A percentile compares a stretch with the other conserved stretches of the same genome.
phyloP scores from a whole-genome alignment of 2,329 filamentous ascomycete genomes.

The Fusarium newnesense region DNA sequence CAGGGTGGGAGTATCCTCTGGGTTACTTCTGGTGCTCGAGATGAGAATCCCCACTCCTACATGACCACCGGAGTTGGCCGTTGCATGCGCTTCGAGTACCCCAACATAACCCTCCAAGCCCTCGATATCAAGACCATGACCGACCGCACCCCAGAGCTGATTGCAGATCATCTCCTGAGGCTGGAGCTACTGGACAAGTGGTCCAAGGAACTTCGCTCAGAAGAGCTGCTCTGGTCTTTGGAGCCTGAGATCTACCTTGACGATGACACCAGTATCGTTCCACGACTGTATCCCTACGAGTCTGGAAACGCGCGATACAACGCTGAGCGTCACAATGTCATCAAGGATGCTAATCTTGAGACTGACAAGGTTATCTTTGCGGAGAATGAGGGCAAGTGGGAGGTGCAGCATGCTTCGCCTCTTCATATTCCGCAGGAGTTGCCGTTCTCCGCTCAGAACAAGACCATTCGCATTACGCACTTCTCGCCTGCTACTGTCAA shows the following conservation, averaged over 20 bases:
- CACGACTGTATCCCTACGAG: background rate
- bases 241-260: conserved; percentile 2
- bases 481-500: background rate
- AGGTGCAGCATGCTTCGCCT: background rate
- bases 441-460: rapidly evolving
- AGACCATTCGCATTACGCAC: background rate
- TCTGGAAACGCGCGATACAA: background rate
- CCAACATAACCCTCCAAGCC: background rate
- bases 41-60: background rate
- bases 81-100: background rate
- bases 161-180: background rate
- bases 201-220: background rate
- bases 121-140: background rate
- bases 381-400: background rate
- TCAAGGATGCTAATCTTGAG: rapidly evolving
- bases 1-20: background rate
- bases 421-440: background rate
- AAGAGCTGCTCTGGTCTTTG: background rate
- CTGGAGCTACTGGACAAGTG: background rate
- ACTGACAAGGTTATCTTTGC: rapidly evolving
- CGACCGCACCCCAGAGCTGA: background rate
- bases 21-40: background rate
- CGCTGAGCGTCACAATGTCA: rapidly evolving
- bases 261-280: background rate
- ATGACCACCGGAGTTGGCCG: background rate